Percentiles rank a stretch among this genome's conserved stretches.
Conservation (phyloP, 2,329 filamentous ascomycete species). For the Tolypocladium nubicola region DNA sequence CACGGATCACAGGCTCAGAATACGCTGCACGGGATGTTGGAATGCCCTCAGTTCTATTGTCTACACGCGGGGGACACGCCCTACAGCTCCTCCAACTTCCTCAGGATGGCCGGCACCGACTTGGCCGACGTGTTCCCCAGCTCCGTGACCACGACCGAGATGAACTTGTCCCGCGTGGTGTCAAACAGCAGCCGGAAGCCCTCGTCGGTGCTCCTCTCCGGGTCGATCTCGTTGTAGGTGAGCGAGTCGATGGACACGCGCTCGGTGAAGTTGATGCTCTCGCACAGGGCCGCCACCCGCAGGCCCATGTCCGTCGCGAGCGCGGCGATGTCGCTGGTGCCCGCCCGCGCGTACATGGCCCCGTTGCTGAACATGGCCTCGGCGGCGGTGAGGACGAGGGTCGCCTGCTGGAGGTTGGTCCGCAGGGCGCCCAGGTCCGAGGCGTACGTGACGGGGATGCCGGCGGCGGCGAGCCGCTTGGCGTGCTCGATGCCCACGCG, state of each 20-base stretch:
- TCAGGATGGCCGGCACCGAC: constrained; percentile 59
- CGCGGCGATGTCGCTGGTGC: constrained; percentile 79
- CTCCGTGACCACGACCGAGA: constrained; percentile 85
- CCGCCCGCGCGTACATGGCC: constrained; percentile 75
- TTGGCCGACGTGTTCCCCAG: constrained; percentile 78
- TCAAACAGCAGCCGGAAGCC: constrained; percentile 71
- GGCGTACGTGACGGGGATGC: constrained; percentile 70
- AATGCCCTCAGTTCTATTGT: not conserved
- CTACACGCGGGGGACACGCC: not conserved
- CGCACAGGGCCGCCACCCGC: constrained; percentile 81
- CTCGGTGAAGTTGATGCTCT: constrained; percentile 85
- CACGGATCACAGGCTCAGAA: not conserved
- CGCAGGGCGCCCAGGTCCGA: constrained; percentile 66
- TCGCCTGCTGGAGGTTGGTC: constrained; percentile 55
- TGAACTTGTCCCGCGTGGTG: constrained; percentile 76
- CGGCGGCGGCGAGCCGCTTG: constrained; percentile 53
- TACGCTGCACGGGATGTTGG: not conserved
- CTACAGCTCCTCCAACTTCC: constrained; percentile 46
- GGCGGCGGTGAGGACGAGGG: constrained; percentile 76
- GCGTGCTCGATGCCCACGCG: constrained; percentile 49
- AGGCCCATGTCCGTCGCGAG: constrained; percentile 65
- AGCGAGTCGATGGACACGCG: constrained; percentile 86
- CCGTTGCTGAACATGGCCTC: constrained; percentile 96
- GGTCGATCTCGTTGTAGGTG: constrained; percentile 87
- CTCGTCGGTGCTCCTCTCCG: constrained; percentile 48